Conservation (phyloP, 345 rosid genomes). For the Conringia planisiliqua region DNA sequence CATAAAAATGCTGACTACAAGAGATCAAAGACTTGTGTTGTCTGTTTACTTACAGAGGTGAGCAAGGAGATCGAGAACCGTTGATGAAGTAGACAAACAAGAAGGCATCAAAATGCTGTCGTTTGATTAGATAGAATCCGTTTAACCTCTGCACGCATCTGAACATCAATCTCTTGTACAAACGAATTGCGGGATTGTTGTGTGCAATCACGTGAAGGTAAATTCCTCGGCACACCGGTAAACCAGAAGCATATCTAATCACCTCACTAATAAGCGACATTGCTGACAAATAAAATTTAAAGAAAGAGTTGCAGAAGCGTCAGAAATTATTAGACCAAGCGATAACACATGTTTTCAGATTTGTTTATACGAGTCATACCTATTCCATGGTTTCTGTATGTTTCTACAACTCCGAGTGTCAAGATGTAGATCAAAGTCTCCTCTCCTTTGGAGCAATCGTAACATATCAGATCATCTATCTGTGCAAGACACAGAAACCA, state of each 20-base stretch:
- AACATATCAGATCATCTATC: conserved; percentile 70
- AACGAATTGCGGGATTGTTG: conserved; percentile 74
- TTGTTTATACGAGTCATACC: conserved; percentile 36
- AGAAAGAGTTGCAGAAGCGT: background rate
- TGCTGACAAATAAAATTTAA: conserved; percentile 51
- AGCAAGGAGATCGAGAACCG: conserved; percentile 74
- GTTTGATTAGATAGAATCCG: conserved; percentile 60
- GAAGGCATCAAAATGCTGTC: conserved; percentile 75
- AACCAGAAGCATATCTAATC: conserved; percentile 62
- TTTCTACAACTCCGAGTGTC: conserved; percentile 78
- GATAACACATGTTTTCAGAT: background rate
- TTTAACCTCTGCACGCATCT: conserved; percentile 55
- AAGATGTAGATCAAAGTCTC: conserved; percentile 72
- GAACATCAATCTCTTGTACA: conserved; percentile 80
- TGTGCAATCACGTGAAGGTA: conserved; percentile 88
- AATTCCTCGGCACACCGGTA: conserved; percentile 60
- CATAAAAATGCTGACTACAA: background rate
- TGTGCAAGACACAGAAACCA: conserved; percentile 43
- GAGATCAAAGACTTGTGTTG: background rate
- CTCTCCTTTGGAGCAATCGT: conserved; percentile 56
- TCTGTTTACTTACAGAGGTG: conserved; percentile 57
- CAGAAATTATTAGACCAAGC: background rate
- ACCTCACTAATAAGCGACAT: conserved; percentile 60
- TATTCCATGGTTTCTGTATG: conserved; percentile 73
- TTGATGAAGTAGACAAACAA: conserved; percentile 75